Evolutionary conservation across 495 filamentous ascomycete species (phyloP), one percentile per base, ranked within the genome.

Genomic region (Daldinia loculata): DNA sequence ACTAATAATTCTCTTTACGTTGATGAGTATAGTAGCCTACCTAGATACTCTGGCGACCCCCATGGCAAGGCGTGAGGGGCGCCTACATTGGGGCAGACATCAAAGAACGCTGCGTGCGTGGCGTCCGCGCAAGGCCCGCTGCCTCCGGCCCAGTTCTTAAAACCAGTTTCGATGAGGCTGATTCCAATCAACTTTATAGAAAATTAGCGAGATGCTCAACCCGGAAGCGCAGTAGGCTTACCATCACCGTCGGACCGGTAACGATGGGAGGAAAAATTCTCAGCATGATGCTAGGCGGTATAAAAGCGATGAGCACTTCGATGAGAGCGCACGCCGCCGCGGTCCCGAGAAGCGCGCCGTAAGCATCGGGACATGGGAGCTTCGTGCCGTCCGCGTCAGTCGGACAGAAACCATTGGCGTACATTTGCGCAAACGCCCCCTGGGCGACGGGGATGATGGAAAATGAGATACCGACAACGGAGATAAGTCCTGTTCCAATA

Each of bases 381-480:
- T 82, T 84, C 39, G 81, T 88, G 32, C 92, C 92, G 61, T 89
- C 81, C 2, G 80, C 81, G 53, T 81, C 88, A 0, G 83, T 79
- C 0, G 92, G 92, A 66, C 93, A 97, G 76, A 81, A 86, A 19
- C 94, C 94, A 48, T 92, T 94, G 26, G 80, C 81, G 77, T 97
- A 97, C 92, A 97, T 97, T 73, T 97, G 93, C 9, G 78, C 65
- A 55, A 97, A 89, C 0, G 89, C 91, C 24, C 92, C 92, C 6
- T 86, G 84, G 9, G 93, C 92, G 17, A 97, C 89, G 6, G 94
- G 92, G 68, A 98, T 95, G 55, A 93, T 92, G 19, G 93, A 85
- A 78, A 97, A 97, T 0, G 90, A 93, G 27, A 92, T 92, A 53
- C 93, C 93, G 17, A 97, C 92, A n/a, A 97, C 93, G 1, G 92